Conservation (phyloP, 2,329 filamentous ascomycete species). For the Calonectria multiphialidica region DNA sequence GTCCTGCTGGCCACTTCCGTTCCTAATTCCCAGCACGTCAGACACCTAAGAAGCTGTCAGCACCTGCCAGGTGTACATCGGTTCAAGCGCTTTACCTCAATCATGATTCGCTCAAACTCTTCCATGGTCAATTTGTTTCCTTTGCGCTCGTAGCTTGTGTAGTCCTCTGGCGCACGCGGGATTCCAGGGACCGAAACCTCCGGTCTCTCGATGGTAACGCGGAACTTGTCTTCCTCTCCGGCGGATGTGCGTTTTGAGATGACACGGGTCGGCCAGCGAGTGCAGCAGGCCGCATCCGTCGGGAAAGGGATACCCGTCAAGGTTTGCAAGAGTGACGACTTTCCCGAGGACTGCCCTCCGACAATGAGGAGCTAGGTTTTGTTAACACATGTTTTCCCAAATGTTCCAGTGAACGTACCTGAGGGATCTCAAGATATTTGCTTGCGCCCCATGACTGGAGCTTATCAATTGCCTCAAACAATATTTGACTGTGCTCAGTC, state of each 20-base stretch:
- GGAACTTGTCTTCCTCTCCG: conserved; percentile 42
- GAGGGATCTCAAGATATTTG: conserved; percentile 48
- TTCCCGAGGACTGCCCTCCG: conserved; percentile 52
- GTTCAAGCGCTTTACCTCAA: conserved; percentile 38
- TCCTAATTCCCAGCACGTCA: conserved; percentile 45
- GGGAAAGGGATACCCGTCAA: conserved; percentile 54
- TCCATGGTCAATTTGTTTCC: conserved; percentile 43
- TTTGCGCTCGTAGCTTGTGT: conserved; percentile 28
- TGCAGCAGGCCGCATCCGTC: conserved; percentile 47
- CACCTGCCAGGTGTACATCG: neutral
- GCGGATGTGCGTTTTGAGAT: conserved; percentile 49
- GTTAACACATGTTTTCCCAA: neutral
- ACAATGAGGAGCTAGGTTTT: conserved; percentile 49
- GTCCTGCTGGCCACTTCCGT: conserved; percentile 31
- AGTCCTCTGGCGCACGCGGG: conserved; percentile 20
- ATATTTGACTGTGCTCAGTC: conserved; percentile 46
- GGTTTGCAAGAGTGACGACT: conserved; percentile 52
- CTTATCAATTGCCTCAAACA: conserved; percentile 53
- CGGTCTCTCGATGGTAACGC: conserved; percentile 47
- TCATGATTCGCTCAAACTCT: conserved; percentile 45
- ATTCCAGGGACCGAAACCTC: conserved; percentile 32
- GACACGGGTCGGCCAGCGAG: conserved; percentile 53
- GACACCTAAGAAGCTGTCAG: conserved; percentile 38
- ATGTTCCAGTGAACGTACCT: conserved; percentile 41
- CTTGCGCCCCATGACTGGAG: conserved; percentile 47